Base-by-base conservation (phyloP, 2,329 filamentous ascomycete species). In the Acephala macrosclerotiorum region DNA sequence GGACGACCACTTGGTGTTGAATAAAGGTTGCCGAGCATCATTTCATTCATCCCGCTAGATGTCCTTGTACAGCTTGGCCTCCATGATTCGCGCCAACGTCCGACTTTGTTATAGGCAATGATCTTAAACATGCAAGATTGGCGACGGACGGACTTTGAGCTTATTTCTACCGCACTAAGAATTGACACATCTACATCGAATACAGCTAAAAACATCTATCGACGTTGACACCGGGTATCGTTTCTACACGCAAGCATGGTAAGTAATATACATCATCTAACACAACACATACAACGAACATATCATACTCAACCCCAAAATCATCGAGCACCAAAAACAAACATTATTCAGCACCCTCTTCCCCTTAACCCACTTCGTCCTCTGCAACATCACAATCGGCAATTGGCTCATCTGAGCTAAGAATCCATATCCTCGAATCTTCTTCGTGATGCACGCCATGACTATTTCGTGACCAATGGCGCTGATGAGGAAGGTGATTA, bases 371-470 rank as follows among this genome's bases (percentile, higher is more conserved):
- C 88, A 93, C 67, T 84, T 87, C 4, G 91, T 94, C 68, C 92
- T 87, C 82, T 98, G 96, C 35, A 98, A 81, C 78, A 94, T 88
- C n/a, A 98, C 92, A 71, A 98, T 96, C 0, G 96, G 96, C 72
- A 98, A 85, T 83, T 99, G 96, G 68, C 96, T 81, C 96, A 99
- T 98, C 89, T 97, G 96, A 68, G 93, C 91, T 22, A 96, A 75
- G 76, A 97, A 97, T 11, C 95, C 96, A 76, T 98, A 99, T 14
- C 96, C 96, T 42, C 96, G 84, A 55, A 98, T 84, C 82, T 99
- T 98, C 83, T 97, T 95, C 29, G 94, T 97, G 77, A 99, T 98
- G 78, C 95, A 98, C 8, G 92, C 94, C 92, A 99, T 97, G 74
- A 99, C 92, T 64, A 99, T 86, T 79, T 99, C 96, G 77, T 98